Conservation (phyloP, 2,329 filamentous ascomycete genomes). For the Ophiostoma novo-ulmi region DNA sequence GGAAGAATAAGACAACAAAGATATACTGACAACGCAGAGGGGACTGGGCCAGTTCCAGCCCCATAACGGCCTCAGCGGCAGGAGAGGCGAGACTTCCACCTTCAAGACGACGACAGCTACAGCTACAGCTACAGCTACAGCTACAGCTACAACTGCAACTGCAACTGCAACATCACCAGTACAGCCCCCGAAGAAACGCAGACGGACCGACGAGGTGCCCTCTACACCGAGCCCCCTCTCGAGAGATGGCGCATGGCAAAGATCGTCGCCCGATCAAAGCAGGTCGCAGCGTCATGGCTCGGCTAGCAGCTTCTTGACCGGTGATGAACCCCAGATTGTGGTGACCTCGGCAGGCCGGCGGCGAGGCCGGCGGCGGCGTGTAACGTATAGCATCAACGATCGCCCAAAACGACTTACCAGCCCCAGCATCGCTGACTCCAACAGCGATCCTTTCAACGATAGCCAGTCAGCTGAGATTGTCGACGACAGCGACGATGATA, state of each 20-base stretch:
- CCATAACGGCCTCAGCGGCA: not conserved
- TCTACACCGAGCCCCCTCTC: not conserved
- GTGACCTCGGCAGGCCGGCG: not conserved
- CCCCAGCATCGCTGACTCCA: not conserved
- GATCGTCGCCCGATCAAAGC: not conserved
- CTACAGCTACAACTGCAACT: not conserved
- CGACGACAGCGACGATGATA: not conserved
- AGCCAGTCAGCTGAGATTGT: not conserved
- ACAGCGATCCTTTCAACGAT: not conserved
- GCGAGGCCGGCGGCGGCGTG: not conserved
- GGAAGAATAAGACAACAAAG: too few relatives aligned
- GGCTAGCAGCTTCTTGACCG: not conserved
- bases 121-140: not conserved
- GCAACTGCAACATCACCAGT: not conserved
- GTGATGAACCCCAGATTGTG: not conserved
- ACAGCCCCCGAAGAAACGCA: not conserved
- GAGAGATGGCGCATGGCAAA: not conserved
- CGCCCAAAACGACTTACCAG: not conserved
- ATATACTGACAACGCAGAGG: not conserved
- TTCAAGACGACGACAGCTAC: not conserved
- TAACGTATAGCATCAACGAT: not conserved
- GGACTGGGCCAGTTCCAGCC: conserved; percentile 13
- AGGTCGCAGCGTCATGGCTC: not conserved
- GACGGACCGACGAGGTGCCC: conserved; percentile 4
- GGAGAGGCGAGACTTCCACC: not conserved